A percentile compares a stretch with the other conserved stretches of the same genome.
Evolutionary conservation across 2,329 filamentous ascomycete species (phyloP).

Genomic region (Karstenula rhodostoma): DNA sequence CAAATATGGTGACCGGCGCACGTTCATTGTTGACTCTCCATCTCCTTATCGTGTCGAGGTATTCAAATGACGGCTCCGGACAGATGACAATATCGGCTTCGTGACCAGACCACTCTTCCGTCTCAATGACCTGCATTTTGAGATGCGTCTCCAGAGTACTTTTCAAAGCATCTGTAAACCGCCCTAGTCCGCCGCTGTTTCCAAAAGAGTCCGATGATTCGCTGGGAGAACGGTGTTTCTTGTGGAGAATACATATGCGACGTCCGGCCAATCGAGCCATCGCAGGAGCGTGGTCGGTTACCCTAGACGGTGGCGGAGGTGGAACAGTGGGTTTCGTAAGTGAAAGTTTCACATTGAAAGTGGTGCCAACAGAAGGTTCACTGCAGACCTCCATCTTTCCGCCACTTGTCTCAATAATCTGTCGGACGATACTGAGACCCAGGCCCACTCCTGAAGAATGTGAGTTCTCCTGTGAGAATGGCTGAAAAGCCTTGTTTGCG

Average conservation of each 20-base stretch:
- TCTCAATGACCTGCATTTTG: slow-evolving; percentile 38
- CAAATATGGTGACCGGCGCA: slow-evolving; percentile 40
- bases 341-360: slow-evolving; percentile 49
- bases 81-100: slow-evolving; percentile 43
- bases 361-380: slow-evolving; percentile 27
- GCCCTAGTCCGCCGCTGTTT: slow-evolving; percentile 24
- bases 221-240: not conserved
- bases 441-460: slow-evolving; percentile 32
- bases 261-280: slow-evolving; percentile 30
- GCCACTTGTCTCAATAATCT: slow-evolving; percentile 30
- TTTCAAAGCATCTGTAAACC: slow-evolving; percentile 32
- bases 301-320: slow-evolving; percentile 7
- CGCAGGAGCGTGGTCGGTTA: slow-evolving; percentile 23
- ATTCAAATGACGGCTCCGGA: slow-evolving; percentile 43
- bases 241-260: slow-evolving; percentile 39
- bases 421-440: slow-evolving; percentile 36
- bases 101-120: slow-evolving; percentile 32
- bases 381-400: slow-evolving; percentile 35
- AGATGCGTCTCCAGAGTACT: slow-evolving; percentile 34
- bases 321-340: slow-evolving; percentile 33
- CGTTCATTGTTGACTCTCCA: slow-evolving; percentile 11
- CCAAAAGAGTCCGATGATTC: not conserved
- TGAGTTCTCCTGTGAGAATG: slow-evolving; percentile 47
- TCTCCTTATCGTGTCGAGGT: slow-evolving; percentile 35
- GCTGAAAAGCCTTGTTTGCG: slow-evolving; percentile 40